phyloP scores from a whole-genome alignment of 1,139 yeast genomes.

The Nematodospora anomalae region DNA sequence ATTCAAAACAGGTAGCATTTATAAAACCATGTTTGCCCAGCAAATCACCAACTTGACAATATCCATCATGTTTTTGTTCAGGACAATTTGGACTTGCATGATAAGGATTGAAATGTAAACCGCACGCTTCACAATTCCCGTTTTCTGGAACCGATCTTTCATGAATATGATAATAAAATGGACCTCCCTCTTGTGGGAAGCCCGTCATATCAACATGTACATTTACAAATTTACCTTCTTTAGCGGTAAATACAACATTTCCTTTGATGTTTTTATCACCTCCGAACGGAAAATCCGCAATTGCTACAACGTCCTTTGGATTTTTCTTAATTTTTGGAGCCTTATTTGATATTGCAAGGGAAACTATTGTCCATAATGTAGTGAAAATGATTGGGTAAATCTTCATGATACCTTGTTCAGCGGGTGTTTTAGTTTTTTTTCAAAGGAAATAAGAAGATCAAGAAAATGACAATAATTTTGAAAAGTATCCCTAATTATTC shows the following conservation, averaged over 20 bases:
- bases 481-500: not conserved
- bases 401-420: slow-evolving; percentile 4
- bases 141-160: slow-evolving; percentile 43
- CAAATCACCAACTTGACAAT: slow-evolving; percentile 61
- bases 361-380: slow-evolving; percentile 3
- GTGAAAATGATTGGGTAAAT: slow-evolving; percentile 3
- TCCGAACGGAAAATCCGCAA: slow-evolving; percentile 58
- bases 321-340: slow-evolving; percentile 42
- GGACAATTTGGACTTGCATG: slow-evolving; percentile 47
- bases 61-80: slow-evolving; percentile 46
- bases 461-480: slow-evolving; percentile 8
- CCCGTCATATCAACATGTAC: slow-evolving; percentile 62
- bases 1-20: slow-evolving; percentile 54
- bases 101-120: slow-evolving; percentile 56
- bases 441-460: slow-evolving; percentile 13
- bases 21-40: slow-evolving; percentile 65
- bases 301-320: slow-evolving; percentile 50
- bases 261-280: slow-evolving; percentile 43
- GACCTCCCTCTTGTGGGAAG: slow-evolving; percentile 55
- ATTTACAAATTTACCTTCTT: slow-evolving; percentile 47
- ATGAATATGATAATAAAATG: slow-evolving; percentile 61
- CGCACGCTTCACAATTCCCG: slow-evolving; percentile 51
- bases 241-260: slow-evolving; percentile 50
- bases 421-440: slow-evolving; percentile 7
- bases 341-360: slow-evolving; percentile 15